phyloP scores from a whole-genome alignment of 495 filamentous ascomycete species.

The Sphaerosporella brunnea region DNA sequence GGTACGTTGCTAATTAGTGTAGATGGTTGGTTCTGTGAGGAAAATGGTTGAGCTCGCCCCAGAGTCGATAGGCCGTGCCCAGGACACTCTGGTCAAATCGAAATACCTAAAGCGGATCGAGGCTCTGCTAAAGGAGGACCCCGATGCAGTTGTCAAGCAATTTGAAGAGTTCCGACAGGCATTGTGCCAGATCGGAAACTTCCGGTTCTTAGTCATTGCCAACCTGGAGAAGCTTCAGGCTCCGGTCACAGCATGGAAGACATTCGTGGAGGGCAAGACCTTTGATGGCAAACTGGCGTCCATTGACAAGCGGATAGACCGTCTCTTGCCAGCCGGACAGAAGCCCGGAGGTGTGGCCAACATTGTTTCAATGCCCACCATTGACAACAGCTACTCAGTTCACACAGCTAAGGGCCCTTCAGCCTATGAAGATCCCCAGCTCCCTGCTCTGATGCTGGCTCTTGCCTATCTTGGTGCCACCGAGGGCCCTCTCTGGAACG shows the following conservation, averaged over 20 bases:
- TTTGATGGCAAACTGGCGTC: conserved; percentile 32
- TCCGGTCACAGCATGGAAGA: conserved; percentile 73
- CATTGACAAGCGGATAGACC: conserved; percentile 39
- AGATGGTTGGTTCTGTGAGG: conserved; percentile 58
- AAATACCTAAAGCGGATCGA: conserved; percentile 73
- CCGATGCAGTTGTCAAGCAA: conserved; percentile 49
- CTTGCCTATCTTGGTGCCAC: conserved; percentile 79
- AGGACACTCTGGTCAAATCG: conserved; percentile 69
- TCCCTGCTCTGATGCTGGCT: conserved; percentile 75
- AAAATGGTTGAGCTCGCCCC: conserved; percentile 58
- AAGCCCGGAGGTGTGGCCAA: conserved; percentile 55
- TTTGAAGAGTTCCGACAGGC: conserved; percentile 57
- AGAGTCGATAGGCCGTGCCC: conserved; percentile 57
- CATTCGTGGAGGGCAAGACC: conserved; percentile 28
- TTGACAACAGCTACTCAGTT: conserved; percentile 81
- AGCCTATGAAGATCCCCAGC: conserved; percentile 52
- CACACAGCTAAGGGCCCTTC: conserved; percentile 55
- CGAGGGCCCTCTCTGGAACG: conserved; percentile 79
- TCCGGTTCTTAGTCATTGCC: conserved; percentile 67
- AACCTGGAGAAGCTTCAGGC: conserved; percentile 56
- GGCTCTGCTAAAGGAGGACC: conserved; percentile 52
- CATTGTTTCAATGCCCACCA: conserved; percentile 75
- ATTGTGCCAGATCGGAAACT: conserved; percentile 64
- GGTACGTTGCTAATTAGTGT: conserved; percentile 5
- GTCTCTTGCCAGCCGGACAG: conserved; percentile 53